A percentile compares a stretch with the other conserved stretches of the same genome.
Evolutionary conservation across 1,284 basidiomycete species (phyloP).

Genomic region (Exobasidium cylindrosporum): DNA sequence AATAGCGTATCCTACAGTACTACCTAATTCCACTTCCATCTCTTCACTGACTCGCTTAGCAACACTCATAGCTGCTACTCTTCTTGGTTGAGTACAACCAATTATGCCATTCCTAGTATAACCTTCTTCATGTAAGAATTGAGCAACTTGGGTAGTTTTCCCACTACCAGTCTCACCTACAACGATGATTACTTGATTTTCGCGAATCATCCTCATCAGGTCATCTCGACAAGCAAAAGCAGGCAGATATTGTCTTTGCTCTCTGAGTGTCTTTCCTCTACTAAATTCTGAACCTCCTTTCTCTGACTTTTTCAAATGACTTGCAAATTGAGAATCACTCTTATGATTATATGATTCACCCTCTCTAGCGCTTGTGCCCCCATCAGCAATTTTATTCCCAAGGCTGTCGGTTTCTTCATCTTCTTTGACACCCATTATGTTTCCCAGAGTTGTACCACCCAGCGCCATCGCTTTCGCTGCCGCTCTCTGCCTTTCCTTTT

Average conservation of each 20-base stretch:
- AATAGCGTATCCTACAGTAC: conserved; percentile 89
- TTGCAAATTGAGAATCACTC: conserved; percentile 92
- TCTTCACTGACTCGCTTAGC: conserved; percentile 98
- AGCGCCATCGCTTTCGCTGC: conserved; percentile 90
- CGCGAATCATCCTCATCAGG: conserved; percentile 80
- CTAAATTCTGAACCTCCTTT: conserved; percentile 78
- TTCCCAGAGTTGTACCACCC: conserved; percentile 88
- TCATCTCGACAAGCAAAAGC: conserved; percentile 97
- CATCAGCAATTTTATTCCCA: conserved; percentile 2
- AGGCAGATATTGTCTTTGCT: conserved; percentile 94
- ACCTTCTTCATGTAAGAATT: conserved; percentile 92
- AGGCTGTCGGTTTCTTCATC: conserved; percentile 66
- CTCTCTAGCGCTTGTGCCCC: conserved; percentile 33
- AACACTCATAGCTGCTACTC: conserved; percentile 97
- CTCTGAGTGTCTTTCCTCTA: conserved; percentile 76
- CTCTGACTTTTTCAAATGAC: conserved; percentile 64
- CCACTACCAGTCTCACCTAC: conserved; percentile 95
- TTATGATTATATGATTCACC: conserved; percentile 64
- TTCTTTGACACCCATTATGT: conserved; percentile 95
- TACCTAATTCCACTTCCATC: conserved; percentile 73
- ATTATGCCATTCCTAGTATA: conserved; percentile 84
- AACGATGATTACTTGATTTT: conserved; percentile 91
- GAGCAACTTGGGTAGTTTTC: conserved; percentile 87
- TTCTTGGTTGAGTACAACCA: conserved; percentile 92
- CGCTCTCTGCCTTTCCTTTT: conserved; percentile 71